Base-by-base conservation (phyloP, 495 filamentous ascomycete species). In the Podospora pseudoanserina region DNA sequence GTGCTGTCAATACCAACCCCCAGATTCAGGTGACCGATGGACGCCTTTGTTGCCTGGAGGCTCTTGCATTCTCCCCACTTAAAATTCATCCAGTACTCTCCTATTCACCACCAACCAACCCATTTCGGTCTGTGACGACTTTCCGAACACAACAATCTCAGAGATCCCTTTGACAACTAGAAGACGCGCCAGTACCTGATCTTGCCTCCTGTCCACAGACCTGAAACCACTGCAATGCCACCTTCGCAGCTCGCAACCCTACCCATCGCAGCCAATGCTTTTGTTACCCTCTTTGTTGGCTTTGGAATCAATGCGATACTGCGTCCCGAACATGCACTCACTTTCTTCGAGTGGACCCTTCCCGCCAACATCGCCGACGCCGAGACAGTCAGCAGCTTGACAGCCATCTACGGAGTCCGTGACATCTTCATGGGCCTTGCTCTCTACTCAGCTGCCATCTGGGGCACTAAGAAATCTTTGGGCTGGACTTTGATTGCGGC, bases 341-440 rank as follows among this genome's bases (percentile, higher is more conserved):
- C 76, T 18, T 79, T 86, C 70, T 85, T 86, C 73, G 76, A 80
- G 65, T 80, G 81, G 64, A 70, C 74, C 1, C 66, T 64, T 1
- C 81, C 83, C 72, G 59, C 39, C 39, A 49, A 49, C 9, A 16
- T 13, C 1, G 39, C 39, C 39, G 39, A 49, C 39, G 13, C 13
- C 13, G 39, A 49, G 39, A 49, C 13, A 11, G 39, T 13, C 9
- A 49, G 2, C 39, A 49, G 39, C 39, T 66, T 86, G 15, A 78
- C 83, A 74, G 72, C 78, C 23, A 68, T 86, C 65, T 86, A 86
- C 72, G 85, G 84, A 6, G 78, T 77, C 4, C 77, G 84, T 3
- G 83, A 88, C 68, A 76, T 86, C 55, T 87, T 85, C 78, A 84
- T 86, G 80, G 84, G 83, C 0, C 20, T 83, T 2, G 80, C 83